These are phyloP conservation scores for Ceratobasidium sp. DNA, from an alignment of 1,284 basidiomycete species.

Conservation along the genomic window DNA sequence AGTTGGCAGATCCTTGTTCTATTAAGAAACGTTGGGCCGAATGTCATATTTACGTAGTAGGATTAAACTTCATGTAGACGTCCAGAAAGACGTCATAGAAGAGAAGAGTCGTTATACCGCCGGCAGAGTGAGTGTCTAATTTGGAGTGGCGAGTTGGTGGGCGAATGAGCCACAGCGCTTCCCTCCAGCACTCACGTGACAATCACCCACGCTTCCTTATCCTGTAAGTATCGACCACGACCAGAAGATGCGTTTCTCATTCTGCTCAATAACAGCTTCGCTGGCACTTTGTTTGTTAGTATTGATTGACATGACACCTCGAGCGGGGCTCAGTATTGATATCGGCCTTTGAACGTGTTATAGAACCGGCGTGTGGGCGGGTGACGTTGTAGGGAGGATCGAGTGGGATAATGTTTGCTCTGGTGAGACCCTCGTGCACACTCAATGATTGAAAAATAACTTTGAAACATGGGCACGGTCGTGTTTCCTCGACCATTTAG, in stretches of 20 bases:
- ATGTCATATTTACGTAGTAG: too few relatives aligned
- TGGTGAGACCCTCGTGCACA: slow-evolving; percentile 16
- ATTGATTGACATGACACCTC: not conserved
- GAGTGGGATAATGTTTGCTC: slow-evolving; percentile 45
- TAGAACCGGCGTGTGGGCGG: slow-evolving; percentile 32
- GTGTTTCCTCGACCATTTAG: not conserved
- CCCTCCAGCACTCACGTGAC: slow-evolving; percentile 8
- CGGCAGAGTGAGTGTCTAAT: not conserved
- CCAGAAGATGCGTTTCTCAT: slow-evolving; percentile 30
- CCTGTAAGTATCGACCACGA: slow-evolving; percentile 3
- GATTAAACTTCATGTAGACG: too few relatives aligned
- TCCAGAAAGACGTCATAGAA: too few relatives aligned
- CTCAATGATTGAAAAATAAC: not conserved
- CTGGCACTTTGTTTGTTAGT: slow-evolving; percentile 21
- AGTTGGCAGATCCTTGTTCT: too few relatives aligned
- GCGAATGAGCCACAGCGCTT: slow-evolving; percentile 4
- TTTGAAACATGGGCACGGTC: not conserved
- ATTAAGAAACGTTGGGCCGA: too few relatives aligned
- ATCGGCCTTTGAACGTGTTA: not conserved
- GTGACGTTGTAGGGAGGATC: slow-evolving; percentile 46
- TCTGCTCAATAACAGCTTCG: slow-evolving; percentile 28
- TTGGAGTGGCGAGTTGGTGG: not conserved
- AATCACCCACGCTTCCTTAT: not conserved
- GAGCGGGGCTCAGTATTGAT: not conserved
- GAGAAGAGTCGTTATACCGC: too few relatives aligned